phyloP scores from a whole-genome alignment of 1,284 basidiomycete species.

The Fomitopsis pinicola region DNA sequence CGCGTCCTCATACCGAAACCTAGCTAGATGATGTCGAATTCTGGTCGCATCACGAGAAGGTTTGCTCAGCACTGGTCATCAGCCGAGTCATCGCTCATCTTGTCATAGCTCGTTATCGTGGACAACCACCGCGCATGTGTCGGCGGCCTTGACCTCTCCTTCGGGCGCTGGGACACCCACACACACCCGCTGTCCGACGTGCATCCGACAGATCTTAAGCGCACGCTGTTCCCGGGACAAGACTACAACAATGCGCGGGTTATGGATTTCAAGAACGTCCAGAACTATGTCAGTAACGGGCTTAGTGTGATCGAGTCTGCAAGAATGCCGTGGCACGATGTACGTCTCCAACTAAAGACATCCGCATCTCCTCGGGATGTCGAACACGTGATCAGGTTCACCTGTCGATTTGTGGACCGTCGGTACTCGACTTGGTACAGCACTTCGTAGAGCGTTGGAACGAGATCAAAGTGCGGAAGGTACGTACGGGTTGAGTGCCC shows the following conservation, averaged over 20 bases:
- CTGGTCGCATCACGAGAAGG: constrained; percentile 84
- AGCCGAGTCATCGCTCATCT: not conserved
- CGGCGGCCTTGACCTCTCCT: constrained; percentile 89
- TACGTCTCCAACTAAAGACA: constrained; percentile 28
- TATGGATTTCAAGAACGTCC: constrained; percentile 80
- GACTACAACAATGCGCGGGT: constrained; percentile 88
- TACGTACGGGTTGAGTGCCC: constrained; percentile 11
- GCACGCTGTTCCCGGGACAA: constrained; percentile 89
- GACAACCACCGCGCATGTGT: constrained; percentile 82
- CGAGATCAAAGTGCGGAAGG: constrained; percentile 77
- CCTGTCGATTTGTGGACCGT: constrained; percentile 83
- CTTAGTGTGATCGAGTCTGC: constrained; percentile 68
- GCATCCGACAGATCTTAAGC: constrained; percentile 79
- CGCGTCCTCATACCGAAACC: not conserved
- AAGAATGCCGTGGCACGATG: constrained; percentile 90
- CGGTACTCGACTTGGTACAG: constrained; percentile 85
- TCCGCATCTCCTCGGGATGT: not conserved
- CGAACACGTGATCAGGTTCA: constrained; percentile 46
- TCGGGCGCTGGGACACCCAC: constrained; percentile 92
- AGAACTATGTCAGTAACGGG: constrained; percentile 75
- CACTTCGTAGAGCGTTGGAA: constrained; percentile 92
- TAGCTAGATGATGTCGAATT: constrained; percentile 65
- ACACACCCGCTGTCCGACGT: constrained; percentile 85
- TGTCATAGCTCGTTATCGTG: constrained; percentile 62
- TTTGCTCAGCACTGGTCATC: constrained; percentile 2